Evolutionary conservation across 129 eudicot genomes (phyloP).

Genomic region (Artemisia annua): DNA sequence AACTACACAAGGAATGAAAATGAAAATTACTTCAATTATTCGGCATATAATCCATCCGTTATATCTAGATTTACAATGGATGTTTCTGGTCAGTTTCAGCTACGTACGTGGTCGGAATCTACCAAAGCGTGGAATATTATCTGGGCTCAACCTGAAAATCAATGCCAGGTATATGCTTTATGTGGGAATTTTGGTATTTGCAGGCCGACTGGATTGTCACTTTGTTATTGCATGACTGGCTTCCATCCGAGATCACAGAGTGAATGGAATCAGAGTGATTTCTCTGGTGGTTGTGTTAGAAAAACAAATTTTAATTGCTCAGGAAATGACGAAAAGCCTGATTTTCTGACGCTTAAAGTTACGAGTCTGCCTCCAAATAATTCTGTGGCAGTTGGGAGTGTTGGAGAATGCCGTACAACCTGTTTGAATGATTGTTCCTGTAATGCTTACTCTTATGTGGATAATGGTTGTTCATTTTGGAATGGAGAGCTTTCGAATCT

Average conservation of each 20-base stretch:
- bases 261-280: slow-evolving; percentile 56
- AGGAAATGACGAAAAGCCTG: slow-evolving; percentile 15
- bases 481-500: slow-evolving; percentile 47
- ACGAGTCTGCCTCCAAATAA: slow-evolving; percentile 27
- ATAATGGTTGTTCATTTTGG: slow-evolving; percentile 48
- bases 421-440: slow-evolving; percentile 61
- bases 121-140: slow-evolving; percentile 46
- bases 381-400: slow-evolving; percentile 20
- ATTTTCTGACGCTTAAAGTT: slow-evolving; percentile 27
- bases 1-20: slow-evolving; percentile 28
- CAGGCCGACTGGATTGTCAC: slow-evolving; percentile 43
- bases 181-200: slow-evolving; percentile 67
- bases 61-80: slow-evolving; percentile 52
- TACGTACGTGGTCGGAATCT: slow-evolving; percentile 46
- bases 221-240: slow-evolving; percentile 57
- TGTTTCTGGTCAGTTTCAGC: slow-evolving; percentile 53
- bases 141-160: slow-evolving; percentile 58
- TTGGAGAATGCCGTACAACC: slow-evolving; percentile 37
- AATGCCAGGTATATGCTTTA: slow-evolving; percentile 53
- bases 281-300: slow-evolving; percentile 66
- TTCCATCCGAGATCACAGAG: slow-evolving; percentile 28
- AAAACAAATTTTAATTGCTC: slow-evolving; percentile 40
- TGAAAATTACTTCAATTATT: slow-evolving; percentile 58
- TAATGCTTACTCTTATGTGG: slow-evolving; percentile 50
- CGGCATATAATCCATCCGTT: slow-evolving; percentile 24